Percentiles rank a stretch among this genome's conserved stretches.
Evolutionary conservation across 1,139 yeast genomes (phyloP).

Genomic region (Taphrina flavorubra): DNA sequence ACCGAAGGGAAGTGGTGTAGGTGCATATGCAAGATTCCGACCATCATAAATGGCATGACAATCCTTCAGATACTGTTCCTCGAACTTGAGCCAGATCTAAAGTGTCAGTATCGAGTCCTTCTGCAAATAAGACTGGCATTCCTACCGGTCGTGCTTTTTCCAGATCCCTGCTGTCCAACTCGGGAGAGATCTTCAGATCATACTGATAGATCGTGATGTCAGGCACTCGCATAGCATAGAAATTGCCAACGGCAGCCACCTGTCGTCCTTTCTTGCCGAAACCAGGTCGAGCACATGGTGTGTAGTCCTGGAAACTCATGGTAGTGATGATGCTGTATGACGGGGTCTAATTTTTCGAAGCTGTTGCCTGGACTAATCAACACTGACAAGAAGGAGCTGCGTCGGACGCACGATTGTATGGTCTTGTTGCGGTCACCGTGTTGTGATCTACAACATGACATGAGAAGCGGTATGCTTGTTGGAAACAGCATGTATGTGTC

Average conservation of each 20-base stretch:
- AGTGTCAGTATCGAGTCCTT: neutral
- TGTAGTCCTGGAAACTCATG: constrained; percentile 6
- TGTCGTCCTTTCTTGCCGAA: constrained; percentile 20
- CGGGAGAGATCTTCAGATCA: constrained; percentile 34
- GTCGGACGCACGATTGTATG: too few species aligned
- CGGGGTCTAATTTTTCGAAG: neutral
- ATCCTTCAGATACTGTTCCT: constrained; percentile 16
- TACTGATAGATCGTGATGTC: constrained; percentile 43
- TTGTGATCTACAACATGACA: too few species aligned
- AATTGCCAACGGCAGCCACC: constrained; percentile 34
- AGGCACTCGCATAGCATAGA: constrained; percentile 39
- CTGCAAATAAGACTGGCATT: neutral
- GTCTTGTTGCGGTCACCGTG: too few species aligned
- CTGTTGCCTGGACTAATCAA: neutral
- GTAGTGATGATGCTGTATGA: too few species aligned
- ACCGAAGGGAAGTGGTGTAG: constrained; percentile 27
- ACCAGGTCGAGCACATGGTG: constrained; percentile 17
- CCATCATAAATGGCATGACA: constrained; percentile 29
- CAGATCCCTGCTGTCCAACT: constrained; percentile 8
- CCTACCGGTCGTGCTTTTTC: constrained; percentile 21
- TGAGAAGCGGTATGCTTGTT: too few species aligned
- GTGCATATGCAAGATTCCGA: constrained; percentile 36
- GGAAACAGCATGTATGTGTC: too few species aligned
- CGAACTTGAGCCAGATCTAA: constrained; percentile 32
- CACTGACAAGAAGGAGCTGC: too few species aligned